Conservation (phyloP, 768 basidiomycete species). For the Psilocybe cubensis region DNA sequence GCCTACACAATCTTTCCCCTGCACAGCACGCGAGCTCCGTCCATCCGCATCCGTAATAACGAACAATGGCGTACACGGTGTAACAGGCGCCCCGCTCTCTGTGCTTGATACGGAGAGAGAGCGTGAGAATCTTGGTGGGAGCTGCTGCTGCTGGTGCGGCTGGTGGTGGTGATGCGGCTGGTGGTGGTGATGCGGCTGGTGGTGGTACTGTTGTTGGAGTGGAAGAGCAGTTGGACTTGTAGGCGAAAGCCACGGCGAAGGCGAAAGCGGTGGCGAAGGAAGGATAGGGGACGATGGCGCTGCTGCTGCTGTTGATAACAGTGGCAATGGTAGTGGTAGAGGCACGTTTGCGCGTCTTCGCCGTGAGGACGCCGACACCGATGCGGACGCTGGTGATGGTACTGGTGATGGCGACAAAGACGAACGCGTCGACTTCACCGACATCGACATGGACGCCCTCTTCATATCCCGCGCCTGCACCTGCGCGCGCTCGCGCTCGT, state of each 20-base stretch:
- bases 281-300: neutral
- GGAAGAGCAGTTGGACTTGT: too few relatives aligned
- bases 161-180: too few relatives aligned
- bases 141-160: too few relatives aligned
- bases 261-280: neutral
- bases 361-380: neutral
- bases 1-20: conserved; percentile 11
- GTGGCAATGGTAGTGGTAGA: neutral
- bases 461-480: neutral
- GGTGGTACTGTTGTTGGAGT: too few relatives aligned
- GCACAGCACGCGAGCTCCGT: neutral
- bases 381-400: neutral
- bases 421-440: neutral
- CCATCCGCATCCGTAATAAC: neutral
- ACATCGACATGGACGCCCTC: too few relatives aligned
- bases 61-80: conserved; percentile 15
- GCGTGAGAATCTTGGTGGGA: neutral
- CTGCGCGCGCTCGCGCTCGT: neutral
- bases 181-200: too few relatives aligned
- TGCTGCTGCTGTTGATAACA: neutral
- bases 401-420: neutral
- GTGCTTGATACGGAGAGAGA: conserved; percentile 5
- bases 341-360: neutral
- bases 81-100: conserved; percentile 12
- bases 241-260: too few relatives aligned